Percentiles rank a stretch among this genome's conserved stretches.
Evolutionary conservation across 345 rosid species (phyloP).

Genomic region (Kernera saxatilis): DNA sequence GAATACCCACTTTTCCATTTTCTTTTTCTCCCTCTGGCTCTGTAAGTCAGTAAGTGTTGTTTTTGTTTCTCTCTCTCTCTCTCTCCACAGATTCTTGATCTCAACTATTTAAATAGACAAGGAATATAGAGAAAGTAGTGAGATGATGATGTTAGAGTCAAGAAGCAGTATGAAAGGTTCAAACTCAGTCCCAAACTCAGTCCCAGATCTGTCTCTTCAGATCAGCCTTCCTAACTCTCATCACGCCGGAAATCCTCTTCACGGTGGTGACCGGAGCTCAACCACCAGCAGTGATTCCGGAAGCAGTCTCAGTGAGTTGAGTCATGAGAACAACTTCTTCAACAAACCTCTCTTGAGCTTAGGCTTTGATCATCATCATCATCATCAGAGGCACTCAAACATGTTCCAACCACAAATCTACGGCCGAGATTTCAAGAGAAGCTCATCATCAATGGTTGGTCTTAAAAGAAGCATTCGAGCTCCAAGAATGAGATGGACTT

Average conservation of each 20-base stretch:
- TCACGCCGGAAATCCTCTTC: slow-evolving; percentile 30
- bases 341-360: slow-evolving; percentile 54
- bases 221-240: slow-evolving; percentile 65
- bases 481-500: slow-evolving; percentile 99
- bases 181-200: slow-evolving; percentile 33
- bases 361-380: slow-evolving; percentile 50
- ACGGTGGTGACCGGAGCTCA: slow-evolving; percentile 58
- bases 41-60: background rate
- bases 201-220: slow-evolving; percentile 88
- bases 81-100: slow-evolving; percentile 18
- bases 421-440: slow-evolving; percentile 80
- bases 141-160: slow-evolving; percentile 31
- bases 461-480: slow-evolving; percentile 71
- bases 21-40: background rate
- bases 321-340: slow-evolving; percentile 55
- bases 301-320: slow-evolving; percentile 65
- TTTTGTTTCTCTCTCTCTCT: background rate
- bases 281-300: slow-evolving; percentile 60
- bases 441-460: slow-evolving; percentile 33
- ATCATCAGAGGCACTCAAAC: slow-evolving; percentile 35
- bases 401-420: slow-evolving; percentile 59
- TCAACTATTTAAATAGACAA: slow-evolving; percentile 27
- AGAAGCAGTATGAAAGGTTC: slow-evolving; percentile 36
- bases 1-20: background rate
- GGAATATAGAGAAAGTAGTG: slow-evolving; percentile 5